A percentile compares a stretch with the other conserved stretches of the same genome.
Conservation (phyloP, 73 alveolate genomes). For the Urostyla sp. region DNA sequence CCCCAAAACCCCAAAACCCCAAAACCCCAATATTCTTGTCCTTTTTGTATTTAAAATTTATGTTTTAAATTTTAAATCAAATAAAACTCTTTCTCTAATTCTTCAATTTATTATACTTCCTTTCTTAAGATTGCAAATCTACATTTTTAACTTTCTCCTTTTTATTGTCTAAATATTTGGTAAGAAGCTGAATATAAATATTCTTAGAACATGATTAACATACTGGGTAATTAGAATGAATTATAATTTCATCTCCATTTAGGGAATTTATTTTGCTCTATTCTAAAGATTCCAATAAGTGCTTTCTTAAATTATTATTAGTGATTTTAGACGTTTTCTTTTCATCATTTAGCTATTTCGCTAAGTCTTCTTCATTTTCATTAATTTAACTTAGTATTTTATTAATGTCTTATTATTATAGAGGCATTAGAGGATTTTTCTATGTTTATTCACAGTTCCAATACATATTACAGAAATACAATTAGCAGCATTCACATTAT, state of each 20-base stretch:
- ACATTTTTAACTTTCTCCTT: background rate
- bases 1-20: constrained; percentile 9
- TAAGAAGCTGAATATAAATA: background rate
- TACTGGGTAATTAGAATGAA: constrained; percentile 3
- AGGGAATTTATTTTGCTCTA: background rate
- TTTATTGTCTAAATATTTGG: background rate
- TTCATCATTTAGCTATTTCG: background rate
- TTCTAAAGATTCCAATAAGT: background rate
- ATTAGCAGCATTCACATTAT: constrained; percentile 57
- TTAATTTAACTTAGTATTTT: background rate
- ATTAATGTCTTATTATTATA: background rate
- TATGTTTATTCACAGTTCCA: constrained; percentile 29
- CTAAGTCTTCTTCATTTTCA: background rate
- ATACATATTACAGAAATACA: constrained; percentile 60
- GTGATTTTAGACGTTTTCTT: background rate
- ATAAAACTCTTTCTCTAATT: too few relatives aligned
- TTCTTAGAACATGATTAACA: constrained; percentile 4
- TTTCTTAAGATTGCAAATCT: too few relatives aligned
- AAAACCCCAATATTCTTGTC: constrained; percentile 2
- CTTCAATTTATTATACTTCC: background rate
- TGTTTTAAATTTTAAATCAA: too few relatives aligned
- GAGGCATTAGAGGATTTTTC: constrained; percentile 12
- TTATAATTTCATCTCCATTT: background rate
- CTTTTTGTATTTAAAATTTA: too few relatives aligned
- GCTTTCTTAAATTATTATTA: background rate